These are phyloP conservation scores for Globisporangium paddicum DNA, from an alignment of 352 stramenopile species.

Conservation along the genomic window DNA sequence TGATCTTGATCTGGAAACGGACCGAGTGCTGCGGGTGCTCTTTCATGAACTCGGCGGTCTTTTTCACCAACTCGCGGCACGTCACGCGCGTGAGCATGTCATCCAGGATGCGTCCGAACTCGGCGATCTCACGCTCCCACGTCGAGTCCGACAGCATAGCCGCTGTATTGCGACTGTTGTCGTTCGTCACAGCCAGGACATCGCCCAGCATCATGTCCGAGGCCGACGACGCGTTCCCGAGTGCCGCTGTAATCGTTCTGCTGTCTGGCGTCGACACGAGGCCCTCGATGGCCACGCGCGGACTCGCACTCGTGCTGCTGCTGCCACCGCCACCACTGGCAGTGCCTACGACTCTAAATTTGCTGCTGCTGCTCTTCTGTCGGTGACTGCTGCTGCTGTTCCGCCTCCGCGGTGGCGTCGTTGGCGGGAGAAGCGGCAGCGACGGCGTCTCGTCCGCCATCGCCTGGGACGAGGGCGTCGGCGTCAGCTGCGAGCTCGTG, in stretches of 20 bases:
- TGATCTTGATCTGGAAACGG: conserved; percentile 86
- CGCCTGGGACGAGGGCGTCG: background rate
- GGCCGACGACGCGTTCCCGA: conserved; percentile 2
- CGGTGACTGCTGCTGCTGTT: background rate
- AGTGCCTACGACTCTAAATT: background rate
- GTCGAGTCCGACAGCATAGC: conserved; percentile 56
- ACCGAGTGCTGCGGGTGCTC: conserved; percentile 64
- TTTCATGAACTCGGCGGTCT: conserved; percentile 73
- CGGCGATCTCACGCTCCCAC: conserved; percentile 70
- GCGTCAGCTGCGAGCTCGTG: background rate
- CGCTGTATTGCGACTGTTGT: conserved; percentile 12
- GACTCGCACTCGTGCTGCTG: conserved; percentile 5
- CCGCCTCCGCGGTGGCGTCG: conserved; percentile 6
- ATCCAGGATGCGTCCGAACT: conserved; percentile 67
- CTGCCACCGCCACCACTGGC: background rate
- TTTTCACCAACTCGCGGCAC: conserved; percentile 63
- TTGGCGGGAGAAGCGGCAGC: conserved; percentile 5
- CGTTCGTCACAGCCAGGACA: background rate
- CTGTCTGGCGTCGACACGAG: background rate
- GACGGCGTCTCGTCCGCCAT: background rate
- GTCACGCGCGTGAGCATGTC: conserved; percentile 67
- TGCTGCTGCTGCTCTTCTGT: conserved; percentile 2
- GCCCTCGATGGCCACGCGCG: background rate
- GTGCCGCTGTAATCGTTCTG: conserved; percentile 5
- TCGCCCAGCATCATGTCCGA: background rate